Evolutionary conservation across 257 asterid genomes (phyloP).

Genomic region (Dorcoceras hygrometricum): DNA sequence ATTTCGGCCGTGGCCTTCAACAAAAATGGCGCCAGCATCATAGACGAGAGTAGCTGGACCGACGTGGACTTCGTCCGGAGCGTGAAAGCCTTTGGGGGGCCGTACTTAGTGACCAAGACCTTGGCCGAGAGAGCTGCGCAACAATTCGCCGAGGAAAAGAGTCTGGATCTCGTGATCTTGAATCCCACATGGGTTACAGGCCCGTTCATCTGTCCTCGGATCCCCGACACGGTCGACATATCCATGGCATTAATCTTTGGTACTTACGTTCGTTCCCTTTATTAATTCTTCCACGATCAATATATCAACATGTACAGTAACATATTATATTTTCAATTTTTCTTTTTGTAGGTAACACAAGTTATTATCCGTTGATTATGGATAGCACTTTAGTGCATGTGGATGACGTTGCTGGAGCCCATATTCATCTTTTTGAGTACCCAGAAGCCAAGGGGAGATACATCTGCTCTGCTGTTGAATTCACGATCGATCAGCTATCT

Average conservation of each 20-base stretch:
- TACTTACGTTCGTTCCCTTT: conserved; percentile 19
- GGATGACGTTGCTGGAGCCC: conserved; percentile 39
- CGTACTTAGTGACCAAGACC: conserved; percentile 34
- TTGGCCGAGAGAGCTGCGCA: conserved; percentile 35
- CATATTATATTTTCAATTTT: too few species aligned
- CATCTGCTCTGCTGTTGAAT: conserved; percentile 33
- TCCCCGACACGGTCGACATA: conserved; percentile 26
- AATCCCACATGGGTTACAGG: conserved; percentile 39
- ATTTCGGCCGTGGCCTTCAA: conserved; percentile 28
- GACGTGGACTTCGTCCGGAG: conserved; percentile 13
- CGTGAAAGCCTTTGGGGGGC: background rate
- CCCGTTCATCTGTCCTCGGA: conserved; percentile 34
- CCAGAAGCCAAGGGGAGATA: conserved; percentile 37
- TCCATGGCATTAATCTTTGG: conserved; percentile 39
- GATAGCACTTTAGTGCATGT: conserved; percentile 23
- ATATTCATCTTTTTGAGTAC: conserved; percentile 33
- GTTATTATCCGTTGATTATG: background rate
- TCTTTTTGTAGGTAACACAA: conserved; percentile 30
- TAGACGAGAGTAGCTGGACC: conserved; percentile 31
- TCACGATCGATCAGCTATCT: conserved; percentile 16
- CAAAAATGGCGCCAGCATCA: conserved; percentile 6
- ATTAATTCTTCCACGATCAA: too few species aligned
- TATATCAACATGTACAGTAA: too few species aligned
- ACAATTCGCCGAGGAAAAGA: conserved; percentile 33
- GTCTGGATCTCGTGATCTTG: conserved; percentile 35